Evolutionary conservation across 1,139 yeast genomes (phyloP).

Genomic region (Yamadazyma atlantica): DNA sequence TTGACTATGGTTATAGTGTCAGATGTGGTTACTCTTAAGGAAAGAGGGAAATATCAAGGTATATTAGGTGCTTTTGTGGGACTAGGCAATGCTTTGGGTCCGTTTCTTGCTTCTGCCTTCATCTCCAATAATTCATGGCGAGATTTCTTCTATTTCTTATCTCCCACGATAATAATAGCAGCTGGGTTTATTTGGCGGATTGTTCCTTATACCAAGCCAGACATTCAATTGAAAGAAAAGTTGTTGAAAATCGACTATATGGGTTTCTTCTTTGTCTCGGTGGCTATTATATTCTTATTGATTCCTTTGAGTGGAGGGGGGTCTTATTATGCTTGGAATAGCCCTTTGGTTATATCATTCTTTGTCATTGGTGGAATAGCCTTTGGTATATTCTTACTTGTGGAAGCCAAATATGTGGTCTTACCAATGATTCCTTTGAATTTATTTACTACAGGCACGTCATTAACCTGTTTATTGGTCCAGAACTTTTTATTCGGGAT

Average conservation of each 20-base stretch:
- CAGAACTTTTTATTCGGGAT: constrained; percentile 48
- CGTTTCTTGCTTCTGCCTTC: constrained; percentile 52
- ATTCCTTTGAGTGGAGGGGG: constrained; percentile 56
- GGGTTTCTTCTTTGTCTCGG: constrained; percentile 45
- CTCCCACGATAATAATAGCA: constrained; percentile 22
- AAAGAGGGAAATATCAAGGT: constrained; percentile 47
- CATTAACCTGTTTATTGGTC: constrained; percentile 35
- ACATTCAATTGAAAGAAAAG: constrained; percentile 22
- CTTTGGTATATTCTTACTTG: constrained; percentile 34
- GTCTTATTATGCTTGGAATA: constrained; percentile 46
- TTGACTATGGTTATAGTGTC: constrained; percentile 43
- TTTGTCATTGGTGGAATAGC: constrained; percentile 44
- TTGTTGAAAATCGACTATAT: constrained; percentile 43
- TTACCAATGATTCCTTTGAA: constrained; percentile 53
- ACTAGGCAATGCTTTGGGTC: constrained; percentile 56
- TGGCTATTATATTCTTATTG: constrained; percentile 40
- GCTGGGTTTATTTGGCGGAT: constrained; percentile 6
- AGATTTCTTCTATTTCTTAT: constrained; percentile 37
- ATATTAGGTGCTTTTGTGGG: constrained; percentile 45
- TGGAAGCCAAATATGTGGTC: constrained; percentile 43
- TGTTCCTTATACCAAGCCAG: constrained; percentile 5
- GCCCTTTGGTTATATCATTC: constrained; percentile 43
- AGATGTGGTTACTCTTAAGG: constrained; percentile 41
- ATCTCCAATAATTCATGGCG: constrained; percentile 46
- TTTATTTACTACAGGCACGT: constrained; percentile 29